Evolutionary conservation across 495 filamentous ascomycete species (phyloP).

Genomic region (Amniculicola lignicola): DNA sequence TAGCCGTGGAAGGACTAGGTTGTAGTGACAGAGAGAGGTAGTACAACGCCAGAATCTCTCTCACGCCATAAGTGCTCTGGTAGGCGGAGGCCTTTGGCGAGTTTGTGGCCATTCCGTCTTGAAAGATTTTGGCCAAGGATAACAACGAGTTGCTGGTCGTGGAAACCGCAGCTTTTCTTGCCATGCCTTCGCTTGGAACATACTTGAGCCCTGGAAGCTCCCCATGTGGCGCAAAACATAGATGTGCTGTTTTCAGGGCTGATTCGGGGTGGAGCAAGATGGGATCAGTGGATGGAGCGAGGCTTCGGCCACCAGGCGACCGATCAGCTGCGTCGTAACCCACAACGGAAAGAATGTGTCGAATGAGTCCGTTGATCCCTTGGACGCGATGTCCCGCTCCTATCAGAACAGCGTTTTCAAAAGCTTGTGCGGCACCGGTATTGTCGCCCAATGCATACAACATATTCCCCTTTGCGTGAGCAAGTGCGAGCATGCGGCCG

Average conservation of each 20-base stretch:
- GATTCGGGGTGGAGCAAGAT: conserved; percentile 79
- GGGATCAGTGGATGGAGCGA: conserved; percentile 50
- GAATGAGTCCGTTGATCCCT: conserved; percentile 77
- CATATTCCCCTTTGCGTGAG: conserved; percentile 98
- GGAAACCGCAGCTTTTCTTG: conserved; percentile 77
- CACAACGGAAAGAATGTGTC: conserved; percentile 73
- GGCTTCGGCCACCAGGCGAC: conserved; percentile 24
- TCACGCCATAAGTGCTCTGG: conserved; percentile 68
- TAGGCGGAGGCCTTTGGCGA: conserved; percentile 57
- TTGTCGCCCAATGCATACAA: conserved; percentile 89
- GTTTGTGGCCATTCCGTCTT: conserved; percentile 90
- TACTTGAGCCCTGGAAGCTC: conserved; percentile 79
- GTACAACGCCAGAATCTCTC: conserved; percentile 92
- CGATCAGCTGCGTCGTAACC: conserved; percentile 39
- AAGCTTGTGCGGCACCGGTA: conserved; percentile 76
- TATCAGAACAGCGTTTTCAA: conserved; percentile 92
- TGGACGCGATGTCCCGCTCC: conserved; percentile 68
- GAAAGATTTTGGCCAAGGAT: conserved; percentile 95
- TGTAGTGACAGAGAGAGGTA: conserved; percentile 94
- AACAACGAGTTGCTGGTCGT: conserved; percentile 95
- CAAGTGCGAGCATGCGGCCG: conserved; percentile 83
- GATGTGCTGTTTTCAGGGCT: conserved; percentile 76
- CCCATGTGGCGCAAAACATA: conserved; percentile 77
- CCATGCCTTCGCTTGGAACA: conserved; percentile 63
- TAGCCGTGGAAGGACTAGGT: conserved; percentile 94